A percentile compares a stretch with the other conserved stretches of the same genome.
These are phyloP conservation scores for Coleophoma cylindrospora DNA, from an alignment of 2,329 filamentous ascomycete species.

Conservation along the genomic window DNA sequence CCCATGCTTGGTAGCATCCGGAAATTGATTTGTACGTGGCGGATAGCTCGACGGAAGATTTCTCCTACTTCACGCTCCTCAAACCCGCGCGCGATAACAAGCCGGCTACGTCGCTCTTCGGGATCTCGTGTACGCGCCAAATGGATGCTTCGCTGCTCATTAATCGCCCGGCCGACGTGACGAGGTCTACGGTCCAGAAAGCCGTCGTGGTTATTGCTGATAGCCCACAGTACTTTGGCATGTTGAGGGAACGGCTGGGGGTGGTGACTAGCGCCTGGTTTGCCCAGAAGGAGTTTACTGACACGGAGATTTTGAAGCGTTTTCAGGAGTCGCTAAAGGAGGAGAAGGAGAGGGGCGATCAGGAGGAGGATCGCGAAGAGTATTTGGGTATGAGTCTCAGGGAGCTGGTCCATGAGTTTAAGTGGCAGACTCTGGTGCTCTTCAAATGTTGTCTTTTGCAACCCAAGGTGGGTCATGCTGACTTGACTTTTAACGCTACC, in stretches of 20 bases:
- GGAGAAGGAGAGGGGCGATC: slow-evolving; percentile 59
- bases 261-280: slow-evolving; percentile 97
- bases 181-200: slow-evolving; percentile 96
- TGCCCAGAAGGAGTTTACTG: slow-evolving; percentile 85
- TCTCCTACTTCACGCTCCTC: slow-evolving; percentile 94
- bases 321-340: slow-evolving; percentile 86
- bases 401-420: slow-evolving; percentile 91
- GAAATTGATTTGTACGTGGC: background rate
- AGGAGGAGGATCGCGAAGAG: slow-evolving; percentile 73
- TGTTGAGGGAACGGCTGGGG: slow-evolving; percentile 82
- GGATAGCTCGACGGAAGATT: slow-evolving; percentile 79
- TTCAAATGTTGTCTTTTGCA: slow-evolving; percentile 92
- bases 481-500: background rate
- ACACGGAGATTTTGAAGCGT: slow-evolving; percentile 81
- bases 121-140: slow-evolving; percentile 92
- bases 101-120: slow-evolving; percentile 80
- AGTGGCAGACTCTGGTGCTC: slow-evolving; percentile 87
- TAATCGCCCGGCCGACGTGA: slow-evolving; percentile 80
- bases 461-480: slow-evolving; percentile 64
- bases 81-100: slow-evolving; percentile 48
- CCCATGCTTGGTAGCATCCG: background rate
- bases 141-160: slow-evolving; percentile 75
- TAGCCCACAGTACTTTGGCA: slow-evolving; percentile 83
- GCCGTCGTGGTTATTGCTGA: slow-evolving; percentile 94
- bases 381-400: slow-evolving; percentile 85